phyloP scores from a whole-genome alignment of 768 basidiomycete genomes.

The Mycena kentingensis region DNA sequence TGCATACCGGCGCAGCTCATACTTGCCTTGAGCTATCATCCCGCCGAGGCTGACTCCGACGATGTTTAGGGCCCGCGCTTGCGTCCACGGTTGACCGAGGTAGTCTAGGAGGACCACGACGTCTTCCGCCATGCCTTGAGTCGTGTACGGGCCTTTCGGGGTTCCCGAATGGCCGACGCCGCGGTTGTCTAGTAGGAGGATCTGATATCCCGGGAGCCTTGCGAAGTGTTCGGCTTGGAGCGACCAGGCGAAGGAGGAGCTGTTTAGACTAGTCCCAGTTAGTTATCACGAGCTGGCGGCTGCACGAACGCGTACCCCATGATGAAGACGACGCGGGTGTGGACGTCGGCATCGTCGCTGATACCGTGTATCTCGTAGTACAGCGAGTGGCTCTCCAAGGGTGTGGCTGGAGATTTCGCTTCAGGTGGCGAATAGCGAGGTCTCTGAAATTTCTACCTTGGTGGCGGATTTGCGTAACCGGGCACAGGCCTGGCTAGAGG shows the following conservation, averaged over 20 bases:
- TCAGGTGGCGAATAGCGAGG: neutral
- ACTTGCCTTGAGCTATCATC: slow-evolving; percentile 77
- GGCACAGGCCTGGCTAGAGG: slow-evolving; percentile 61
- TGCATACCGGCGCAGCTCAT: neutral
- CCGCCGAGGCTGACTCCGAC: slow-evolving; percentile 80
- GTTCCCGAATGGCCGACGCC: slow-evolving; percentile 77
- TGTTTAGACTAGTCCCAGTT: slow-evolving; percentile 50
- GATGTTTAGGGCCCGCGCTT: slow-evolving; percentile 59
- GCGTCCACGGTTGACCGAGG: slow-evolving; percentile 75
- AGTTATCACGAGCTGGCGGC: slow-evolving; percentile 17
- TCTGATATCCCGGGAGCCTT: slow-evolving; percentile 48
- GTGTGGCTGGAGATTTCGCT: slow-evolving; percentile 29
- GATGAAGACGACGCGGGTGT: slow-evolving; percentile 69
- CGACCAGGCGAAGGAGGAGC: slow-evolving; percentile 63
- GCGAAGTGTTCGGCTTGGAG: slow-evolving; percentile 66
- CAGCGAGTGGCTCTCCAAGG: slow-evolving; percentile 67
- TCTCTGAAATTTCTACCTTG: slow-evolving; percentile 31
- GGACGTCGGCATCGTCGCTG: too few species aligned
- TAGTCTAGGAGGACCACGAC: slow-evolving; percentile 65
- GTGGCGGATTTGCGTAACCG: slow-evolving; percentile 42
- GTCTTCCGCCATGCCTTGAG: slow-evolving; percentile 79
- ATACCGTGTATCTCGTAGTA: slow-evolving; percentile 80
- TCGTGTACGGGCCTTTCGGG: slow-evolving; percentile 50
- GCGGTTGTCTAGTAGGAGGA: slow-evolving; percentile 82
- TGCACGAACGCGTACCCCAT: slow-evolving; percentile 29